Evolutionary conservation across 192 early-diverging fungal species (phyloP), one percentile per base, ranked within the genome.

Genomic region (Entomortierella lignicola): DNA sequence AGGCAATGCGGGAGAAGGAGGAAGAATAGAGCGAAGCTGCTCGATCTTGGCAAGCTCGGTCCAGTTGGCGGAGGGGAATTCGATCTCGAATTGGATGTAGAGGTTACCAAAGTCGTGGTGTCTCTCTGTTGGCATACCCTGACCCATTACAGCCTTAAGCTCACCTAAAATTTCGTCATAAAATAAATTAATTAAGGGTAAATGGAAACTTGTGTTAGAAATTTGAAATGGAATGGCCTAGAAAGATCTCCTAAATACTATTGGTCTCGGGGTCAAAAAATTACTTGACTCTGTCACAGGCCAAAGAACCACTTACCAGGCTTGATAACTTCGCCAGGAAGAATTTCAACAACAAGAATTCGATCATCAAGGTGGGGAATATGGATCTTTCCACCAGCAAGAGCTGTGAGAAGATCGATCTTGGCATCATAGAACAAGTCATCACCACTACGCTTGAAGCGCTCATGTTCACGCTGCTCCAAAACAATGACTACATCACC

Each of bases 401-500:
- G 88, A 2, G 97, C 95, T 20, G 97, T 98, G 27, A 98, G 62
- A 51, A 99, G 87, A 59, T 99, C 97, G 68, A 99, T 94, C 82
- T 97, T 93, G 39, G 91, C 93, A 77, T 99, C 92, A 81, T 91
- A 92, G 83, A 92, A 92, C 81, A 99, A 85, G 81, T 99, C 96
- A 77, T 96, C 91, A 39, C 94, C 96, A 74, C 90, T 92, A 81
- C 98, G 92, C 85, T 94, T 93, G 86, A 99, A 99, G 41, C 91
- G 83, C n/a, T 88, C 74, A 84, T 99, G 97, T 74, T 91, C 86
- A 85, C 96, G 97, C 87, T 99, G 96, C 73, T 98, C 94, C 41
- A 99, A 72, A 41, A 96, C 93, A 87, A 99, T 99, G 56, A 98
- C 89, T 60, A 99, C 94, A 83, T 99, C 97, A 53, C 98, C 98